Percentiles rank a stretch among this genome's conserved stretches.
These are phyloP conservation scores for Wakefieldia striispora DNA, from an alignment of 768 basidiomycete species.

Conservation along the genomic window DNA sequence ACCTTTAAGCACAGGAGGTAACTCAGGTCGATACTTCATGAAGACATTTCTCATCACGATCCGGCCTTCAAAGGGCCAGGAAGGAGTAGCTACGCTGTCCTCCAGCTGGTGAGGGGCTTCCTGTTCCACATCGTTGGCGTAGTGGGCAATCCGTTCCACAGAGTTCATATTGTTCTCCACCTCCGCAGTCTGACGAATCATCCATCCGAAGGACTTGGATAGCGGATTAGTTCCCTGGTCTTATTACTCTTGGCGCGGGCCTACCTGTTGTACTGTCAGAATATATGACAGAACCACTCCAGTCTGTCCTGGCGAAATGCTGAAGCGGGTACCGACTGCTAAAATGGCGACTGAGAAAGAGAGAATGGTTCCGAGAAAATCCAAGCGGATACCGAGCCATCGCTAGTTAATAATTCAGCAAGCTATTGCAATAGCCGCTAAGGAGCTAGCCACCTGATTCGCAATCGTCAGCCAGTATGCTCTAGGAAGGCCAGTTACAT, in stretches of 20 bases:
- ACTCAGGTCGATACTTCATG: slow-evolving; percentile 80
- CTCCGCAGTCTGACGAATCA: slow-evolving; percentile 80
- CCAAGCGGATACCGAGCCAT: slow-evolving; percentile 90
- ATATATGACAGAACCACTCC: slow-evolving; percentile 79
- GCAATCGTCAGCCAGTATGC: slow-evolving; percentile 87
- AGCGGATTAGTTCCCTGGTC: background rate
- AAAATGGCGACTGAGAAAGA: slow-evolving; percentile 81
- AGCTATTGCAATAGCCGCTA: background rate
- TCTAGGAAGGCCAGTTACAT: slow-evolving; percentile 24
- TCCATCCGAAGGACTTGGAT: slow-evolving; percentile 62
- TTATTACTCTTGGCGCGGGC: background rate
- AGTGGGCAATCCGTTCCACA: slow-evolving; percentile 82
- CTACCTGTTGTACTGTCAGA: slow-evolving; percentile 69
- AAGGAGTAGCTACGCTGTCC: slow-evolving; percentile 44
- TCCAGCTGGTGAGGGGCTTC: slow-evolving; percentile 73
- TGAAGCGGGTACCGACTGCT: slow-evolving; percentile 68
- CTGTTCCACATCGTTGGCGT: slow-evolving; percentile 57
- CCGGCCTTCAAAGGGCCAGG: slow-evolving; percentile 55
- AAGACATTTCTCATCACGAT: slow-evolving; percentile 65
- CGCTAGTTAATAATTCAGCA: slow-evolving; percentile 37
- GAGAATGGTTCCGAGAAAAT: slow-evolving; percentile 70
- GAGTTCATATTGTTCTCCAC: slow-evolving; percentile 87
- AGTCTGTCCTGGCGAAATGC: slow-evolving; percentile 76
- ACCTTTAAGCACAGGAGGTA: slow-evolving; percentile 84
- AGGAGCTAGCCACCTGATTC: slow-evolving; percentile 57